Evolutionary conservation across 805 yeast genomes (phyloP).

Genomic region (Suhomyces sp.): DNA sequence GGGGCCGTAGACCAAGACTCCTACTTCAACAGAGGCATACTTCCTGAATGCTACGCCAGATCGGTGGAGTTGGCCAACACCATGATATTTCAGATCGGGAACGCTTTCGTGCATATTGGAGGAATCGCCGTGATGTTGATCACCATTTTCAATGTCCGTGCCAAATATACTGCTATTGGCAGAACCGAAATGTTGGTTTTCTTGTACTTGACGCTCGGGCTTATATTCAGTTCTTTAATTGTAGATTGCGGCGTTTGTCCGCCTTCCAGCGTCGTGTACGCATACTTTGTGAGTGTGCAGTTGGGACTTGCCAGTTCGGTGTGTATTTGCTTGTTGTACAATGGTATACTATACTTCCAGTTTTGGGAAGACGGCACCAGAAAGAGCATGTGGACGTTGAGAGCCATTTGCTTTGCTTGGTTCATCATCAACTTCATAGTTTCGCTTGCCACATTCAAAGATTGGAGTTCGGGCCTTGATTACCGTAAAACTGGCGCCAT

Average conservation of each 20-base stretch:
- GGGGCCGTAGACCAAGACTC: constrained; percentile 43
- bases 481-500: constrained; percentile 59
- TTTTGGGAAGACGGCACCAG: constrained; percentile 93
- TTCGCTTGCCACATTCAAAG: constrained; percentile 67
- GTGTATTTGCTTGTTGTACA: constrained; percentile 64
- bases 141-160: constrained; percentile 71
- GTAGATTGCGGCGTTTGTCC: constrained; percentile 94
- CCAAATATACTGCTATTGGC: constrained; percentile 93
- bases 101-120: constrained; percentile 80
- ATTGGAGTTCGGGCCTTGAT: constrained; percentile 52
- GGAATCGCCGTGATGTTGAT: constrained; percentile 62
- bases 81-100: constrained; percentile 83
- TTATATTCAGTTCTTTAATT: constrained; percentile 63
- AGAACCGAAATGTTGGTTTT: constrained; percentile 79
- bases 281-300: constrained; percentile 82
- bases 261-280: constrained; percentile 70
- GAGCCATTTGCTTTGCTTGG: constrained; percentile 51
- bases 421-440: constrained; percentile 67
- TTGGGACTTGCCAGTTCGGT: constrained; percentile 69
- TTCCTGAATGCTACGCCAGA: constrained; percentile 80
- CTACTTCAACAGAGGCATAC: constrained; percentile 52
- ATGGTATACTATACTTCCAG: constrained; percentile 82
- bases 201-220: constrained; percentile 55
- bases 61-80: constrained; percentile 88
- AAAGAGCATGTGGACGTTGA: constrained; percentile 55